Base-by-base conservation (phyloP, 2,329 filamentous ascomycete species). In the Paecilomyces sp. region DNA sequence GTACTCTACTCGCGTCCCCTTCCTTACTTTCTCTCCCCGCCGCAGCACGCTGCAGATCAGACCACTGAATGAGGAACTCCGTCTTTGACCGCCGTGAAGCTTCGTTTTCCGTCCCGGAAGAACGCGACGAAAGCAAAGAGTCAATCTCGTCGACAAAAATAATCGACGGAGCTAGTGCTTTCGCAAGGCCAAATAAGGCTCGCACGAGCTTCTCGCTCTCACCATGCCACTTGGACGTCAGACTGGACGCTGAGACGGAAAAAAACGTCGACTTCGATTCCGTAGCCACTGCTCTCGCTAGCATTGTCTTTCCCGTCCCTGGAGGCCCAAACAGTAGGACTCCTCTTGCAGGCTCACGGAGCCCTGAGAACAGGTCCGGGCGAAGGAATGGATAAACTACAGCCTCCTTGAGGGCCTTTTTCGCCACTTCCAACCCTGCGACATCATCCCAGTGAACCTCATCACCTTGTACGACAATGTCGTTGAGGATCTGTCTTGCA, bases 131-230 rank as follows among this genome's bases (percentile, higher is more conserved):
- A 0, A 99, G 82, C 0, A 99, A 79, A 0, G 92, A 96, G 73
- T 99, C 94, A 63, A 99, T 99, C 72, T 99, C 94, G 69, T 99
- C 94, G 3, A 99, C 92, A 67, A 99, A 99, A 60, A 99, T 97
- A 71, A 99, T 97, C 62, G 90, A 94, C 0, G 94, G 94, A 0
- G 94, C 92, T 53, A 97, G 82, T 36, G 86, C 82, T 72, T 95
- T 95, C 4, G 94, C 92, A n/a, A 97, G 79, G 0, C 86, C 85
- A 72, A 99, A 99, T 0, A 99, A 80, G 3, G 94, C 94, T 36
- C 92, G 86, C 1, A 99, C 94, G 3, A 99, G 85, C 75, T 99
- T 99, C 75, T 99, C 94, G 0, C 90, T 95, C 71, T 99, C 94
- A 53, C 94, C 94, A 9, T 97, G 83, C 74, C 93, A 99, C 75